phyloP scores from a whole-genome alignment of 2,329 filamentous ascomycete species.

The Cordyceps pruinosa region DNA sequence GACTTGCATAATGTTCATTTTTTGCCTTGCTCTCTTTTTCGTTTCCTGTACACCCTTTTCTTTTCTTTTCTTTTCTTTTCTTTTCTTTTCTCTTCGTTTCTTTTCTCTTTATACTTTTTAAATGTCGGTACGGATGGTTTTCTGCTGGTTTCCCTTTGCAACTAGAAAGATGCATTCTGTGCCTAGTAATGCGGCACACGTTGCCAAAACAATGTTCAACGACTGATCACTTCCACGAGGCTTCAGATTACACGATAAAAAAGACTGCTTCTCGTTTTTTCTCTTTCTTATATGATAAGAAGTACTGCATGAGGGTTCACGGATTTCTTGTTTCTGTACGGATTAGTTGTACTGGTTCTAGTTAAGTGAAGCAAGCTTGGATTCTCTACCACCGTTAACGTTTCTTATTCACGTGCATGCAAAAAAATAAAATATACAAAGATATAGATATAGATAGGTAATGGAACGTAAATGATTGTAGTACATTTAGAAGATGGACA shows the following conservation, averaged over 20 bases:
- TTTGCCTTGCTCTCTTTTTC: neutral
- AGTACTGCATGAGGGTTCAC: neutral
- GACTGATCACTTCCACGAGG: neutral
- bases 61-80: neutral
- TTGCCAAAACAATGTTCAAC: neutral
- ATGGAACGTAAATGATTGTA: neutral
- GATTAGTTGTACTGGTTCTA: too few species aligned
- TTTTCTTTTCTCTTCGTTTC: neutral
- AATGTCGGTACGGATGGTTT: neutral
- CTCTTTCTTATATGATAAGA: neutral
- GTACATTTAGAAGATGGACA: constrained; percentile 28
- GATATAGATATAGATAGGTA: neutral
- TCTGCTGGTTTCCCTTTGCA: too few species aligned
- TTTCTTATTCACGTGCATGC: neutral
- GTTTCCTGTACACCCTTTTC: constrained; percentile 1
- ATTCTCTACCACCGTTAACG: too few species aligned
- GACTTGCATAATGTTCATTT: neutral
- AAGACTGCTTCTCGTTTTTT: neutral
- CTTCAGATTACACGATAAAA: constrained; percentile 7
- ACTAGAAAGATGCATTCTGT: neutral
- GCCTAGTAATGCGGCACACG: neutral
- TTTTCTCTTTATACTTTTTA: neutral
- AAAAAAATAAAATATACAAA: neutral
- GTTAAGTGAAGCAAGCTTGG: too few species aligned
- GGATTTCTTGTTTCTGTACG: neutral